These are phyloP conservation scores for Rhodotorula toruloides DNA, from an alignment of 768 basidiomycete species.

Conservation along the genomic window DNA sequence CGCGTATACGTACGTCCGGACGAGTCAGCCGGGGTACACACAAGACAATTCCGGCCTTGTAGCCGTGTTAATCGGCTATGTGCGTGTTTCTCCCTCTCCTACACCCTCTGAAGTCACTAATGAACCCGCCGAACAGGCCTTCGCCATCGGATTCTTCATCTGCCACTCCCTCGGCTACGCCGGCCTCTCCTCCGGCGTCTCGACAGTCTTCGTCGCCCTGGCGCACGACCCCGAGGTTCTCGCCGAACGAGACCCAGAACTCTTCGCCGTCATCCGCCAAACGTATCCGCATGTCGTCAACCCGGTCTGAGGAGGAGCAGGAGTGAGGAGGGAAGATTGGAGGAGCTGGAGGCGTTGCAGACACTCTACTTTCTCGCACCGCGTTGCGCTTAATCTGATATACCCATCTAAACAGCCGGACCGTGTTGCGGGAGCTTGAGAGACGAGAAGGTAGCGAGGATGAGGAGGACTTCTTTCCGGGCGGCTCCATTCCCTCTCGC, in stretches of 20 bases:
- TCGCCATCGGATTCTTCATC: conserved; percentile 42
- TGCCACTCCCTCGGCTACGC: conserved; percentile 40
- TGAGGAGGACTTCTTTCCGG: too few species aligned
- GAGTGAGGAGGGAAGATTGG: too few species aligned
- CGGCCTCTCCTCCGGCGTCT: conserved; percentile 23
- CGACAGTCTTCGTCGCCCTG: conserved; percentile 33
- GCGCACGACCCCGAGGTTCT: conserved; percentile 39
- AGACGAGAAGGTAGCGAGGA: too few species aligned
- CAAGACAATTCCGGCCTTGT: conserved; percentile 14
- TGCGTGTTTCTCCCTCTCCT: not conserved
- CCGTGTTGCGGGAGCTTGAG: too few species aligned
- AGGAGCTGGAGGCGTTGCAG: too few species aligned
- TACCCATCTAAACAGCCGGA: too few species aligned
- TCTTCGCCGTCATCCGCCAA: conserved; percentile 38
- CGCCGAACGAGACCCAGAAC: conserved; percentile 37
- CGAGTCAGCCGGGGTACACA: conserved; percentile 28
- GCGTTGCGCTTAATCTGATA: too few species aligned
- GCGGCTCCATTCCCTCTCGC: too few species aligned
- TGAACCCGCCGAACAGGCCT: conserved; percentile 25
- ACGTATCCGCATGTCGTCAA: conserved; percentile 36
- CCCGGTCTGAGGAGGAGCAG: conserved; percentile 22
- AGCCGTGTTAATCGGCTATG: conserved; percentile 15
- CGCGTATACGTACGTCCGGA: conserved; percentile 36
- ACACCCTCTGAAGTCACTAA: not conserved
- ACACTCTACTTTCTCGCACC: too few species aligned